phyloP scores from a whole-genome alignment of 73 alveolate genomes.

The Uronychia setigera region DNA sequence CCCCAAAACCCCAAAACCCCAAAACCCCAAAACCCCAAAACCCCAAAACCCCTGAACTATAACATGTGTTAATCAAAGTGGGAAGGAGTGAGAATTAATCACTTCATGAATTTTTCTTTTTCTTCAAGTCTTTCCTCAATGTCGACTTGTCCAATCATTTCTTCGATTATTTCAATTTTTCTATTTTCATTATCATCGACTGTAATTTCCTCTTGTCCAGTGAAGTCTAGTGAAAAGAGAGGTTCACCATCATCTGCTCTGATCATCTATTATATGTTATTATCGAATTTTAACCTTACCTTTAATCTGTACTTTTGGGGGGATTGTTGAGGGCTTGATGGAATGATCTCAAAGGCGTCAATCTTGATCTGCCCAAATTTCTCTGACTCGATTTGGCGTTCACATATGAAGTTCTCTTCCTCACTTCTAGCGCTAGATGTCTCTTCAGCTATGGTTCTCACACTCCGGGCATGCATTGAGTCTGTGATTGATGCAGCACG shows the following conservation, averaged over 20 bases:
- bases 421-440: slow-evolving; percentile 1
- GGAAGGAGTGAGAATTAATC: too few species aligned
- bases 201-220: background rate
- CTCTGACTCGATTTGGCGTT: background rate
- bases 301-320: background rate
- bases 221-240: background rate
- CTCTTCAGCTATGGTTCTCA: background rate
- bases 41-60: too few species aligned
- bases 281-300: background rate
- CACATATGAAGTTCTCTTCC: background rate
- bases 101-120: too few species aligned
- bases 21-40: too few species aligned
- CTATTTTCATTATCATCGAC: background rate
- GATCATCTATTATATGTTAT: too few species aligned
- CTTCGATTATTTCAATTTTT: too few species aligned
- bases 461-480: slow-evolving; percentile 1
- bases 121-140: too few species aligned
- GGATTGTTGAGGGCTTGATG: background rate
- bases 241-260: background rate
- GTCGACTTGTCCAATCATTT: too few species aligned
- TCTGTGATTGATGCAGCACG: background rate
- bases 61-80: too few species aligned
- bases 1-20: too few species aligned
- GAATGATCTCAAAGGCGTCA: background rate
- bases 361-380: slow-evolving; percentile 1